phyloP scores from a whole-genome alignment of 805 yeast species.

The Blastobotrys attinorum region DNA sequence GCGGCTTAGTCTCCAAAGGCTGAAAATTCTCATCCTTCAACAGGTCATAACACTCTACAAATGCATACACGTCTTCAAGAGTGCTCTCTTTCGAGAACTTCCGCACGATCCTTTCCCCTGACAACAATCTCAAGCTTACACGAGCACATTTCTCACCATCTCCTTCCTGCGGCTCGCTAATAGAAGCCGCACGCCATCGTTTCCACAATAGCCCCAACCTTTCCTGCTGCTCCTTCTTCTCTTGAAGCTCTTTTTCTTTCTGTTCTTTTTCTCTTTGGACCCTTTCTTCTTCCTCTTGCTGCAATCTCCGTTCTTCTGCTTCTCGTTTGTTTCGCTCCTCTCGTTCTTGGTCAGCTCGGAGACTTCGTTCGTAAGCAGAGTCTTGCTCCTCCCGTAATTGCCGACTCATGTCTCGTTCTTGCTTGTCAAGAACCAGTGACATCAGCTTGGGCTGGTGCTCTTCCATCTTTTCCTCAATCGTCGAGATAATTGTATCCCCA shows the following conservation, averaged over 20 bases:
- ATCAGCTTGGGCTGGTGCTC: conserved; percentile 52
- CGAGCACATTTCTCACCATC: conserved; percentile 40
- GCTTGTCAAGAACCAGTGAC: conserved; percentile 53
- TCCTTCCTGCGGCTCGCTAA: conserved; percentile 3
- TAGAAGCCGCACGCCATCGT: conserved; percentile 36
- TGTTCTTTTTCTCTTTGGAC: conserved; percentile 8
- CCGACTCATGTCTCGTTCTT: conserved; percentile 46
- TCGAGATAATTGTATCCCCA: conserved; percentile 36
- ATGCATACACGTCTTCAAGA: conserved; percentile 63
- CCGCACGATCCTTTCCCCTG: conserved; percentile 52
- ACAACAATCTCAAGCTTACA: conserved; percentile 59
- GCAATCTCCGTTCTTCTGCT: conserved; percentile 22
- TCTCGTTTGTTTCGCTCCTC: conserved; percentile 21
- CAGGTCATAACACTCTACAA: conserved; percentile 45
- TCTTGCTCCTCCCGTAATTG: conserved; percentile 69
- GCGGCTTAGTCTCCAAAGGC: conserved; percentile 8
- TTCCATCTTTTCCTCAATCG: conserved; percentile 40
- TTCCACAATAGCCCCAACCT: conserved; percentile 35
- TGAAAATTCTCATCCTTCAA: conserved; percentile 21
- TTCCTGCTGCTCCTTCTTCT: conserved; percentile 17
- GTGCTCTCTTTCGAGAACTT: conserved; percentile 39
- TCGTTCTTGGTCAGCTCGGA: conserved; percentile 57
- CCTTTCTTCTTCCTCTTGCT: conserved; percentile 14
- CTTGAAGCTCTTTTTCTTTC: conserved; percentile 10
- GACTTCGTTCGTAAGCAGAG: conserved; percentile 61